phyloP scores from a whole-genome alignment of 345 rosid species.

The Mercurialis annua region DNA sequence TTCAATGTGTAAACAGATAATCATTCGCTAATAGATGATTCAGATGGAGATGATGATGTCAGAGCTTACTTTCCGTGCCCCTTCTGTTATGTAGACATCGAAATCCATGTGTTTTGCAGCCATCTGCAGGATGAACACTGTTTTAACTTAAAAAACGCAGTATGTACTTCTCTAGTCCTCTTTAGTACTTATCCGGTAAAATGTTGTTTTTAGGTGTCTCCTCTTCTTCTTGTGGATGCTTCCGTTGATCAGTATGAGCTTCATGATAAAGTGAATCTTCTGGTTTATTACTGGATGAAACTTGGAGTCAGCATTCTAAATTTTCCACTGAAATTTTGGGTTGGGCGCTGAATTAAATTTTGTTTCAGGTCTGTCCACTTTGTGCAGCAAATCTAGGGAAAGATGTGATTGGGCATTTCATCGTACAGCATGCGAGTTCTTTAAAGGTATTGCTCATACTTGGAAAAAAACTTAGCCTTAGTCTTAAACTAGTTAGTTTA shows the following conservation, averaged over 20 bases:
- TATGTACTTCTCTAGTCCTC: constrained; percentile 36
- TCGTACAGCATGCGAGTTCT: constrained; percentile 45
- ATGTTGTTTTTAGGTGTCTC: not conserved
- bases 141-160: constrained; percentile 57
- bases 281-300: not conserved
- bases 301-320: not conserved
- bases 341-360: constrained; percentile 2
- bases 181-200: not conserved
- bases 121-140: constrained; percentile 61
- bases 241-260: not conserved
- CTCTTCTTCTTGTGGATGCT: not conserved
- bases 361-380: constrained; percentile 59
- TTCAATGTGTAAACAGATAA: constrained; percentile 24
- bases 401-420: constrained; percentile 52
- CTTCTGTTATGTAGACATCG: constrained; percentile 55
- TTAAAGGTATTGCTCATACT: constrained; percentile 41
- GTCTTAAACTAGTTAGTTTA: not conserved
- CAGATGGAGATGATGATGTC: constrained; percentile 47
- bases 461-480: not conserved
- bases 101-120: constrained; percentile 38
- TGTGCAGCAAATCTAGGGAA: constrained; percentile 63
- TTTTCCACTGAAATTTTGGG: not conserved
- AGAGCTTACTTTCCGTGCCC: constrained; percentile 50
- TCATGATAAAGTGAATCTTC: not conserved
- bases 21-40: constrained; percentile 26